Evolutionary conservation across 2,329 filamentous ascomycete species (phyloP).

Genomic region (Diaporthe sp.): DNA sequence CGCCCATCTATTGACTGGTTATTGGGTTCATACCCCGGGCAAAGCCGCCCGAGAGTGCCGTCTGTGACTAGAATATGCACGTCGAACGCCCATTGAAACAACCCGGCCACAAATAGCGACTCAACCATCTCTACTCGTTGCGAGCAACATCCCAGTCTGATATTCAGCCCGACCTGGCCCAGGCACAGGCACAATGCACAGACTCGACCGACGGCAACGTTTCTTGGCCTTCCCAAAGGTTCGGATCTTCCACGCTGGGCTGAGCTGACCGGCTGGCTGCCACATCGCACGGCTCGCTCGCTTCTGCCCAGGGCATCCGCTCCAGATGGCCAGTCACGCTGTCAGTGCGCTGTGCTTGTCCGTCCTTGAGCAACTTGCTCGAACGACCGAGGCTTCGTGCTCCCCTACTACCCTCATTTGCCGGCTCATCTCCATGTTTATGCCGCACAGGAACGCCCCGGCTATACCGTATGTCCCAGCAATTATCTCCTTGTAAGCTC

Average conservation of each 20-base stretch:
- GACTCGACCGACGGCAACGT: conserved; percentile 25
- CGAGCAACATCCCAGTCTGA: conserved; percentile 35
- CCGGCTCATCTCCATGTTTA: conserved; percentile 30
- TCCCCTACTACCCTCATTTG: conserved; percentile 16
- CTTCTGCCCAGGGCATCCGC: background rate
- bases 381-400: background rate
- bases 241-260: conserved; percentile 7
- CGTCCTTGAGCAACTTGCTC: background rate
- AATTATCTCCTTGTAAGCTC: conserved; percentile 20
- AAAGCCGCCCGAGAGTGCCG: background rate
- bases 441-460: conserved; percentile 17
- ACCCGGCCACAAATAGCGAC: conserved; percentile 13
- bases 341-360: conserved; percentile 9
- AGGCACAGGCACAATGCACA: conserved; percentile 27
- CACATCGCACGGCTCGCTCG: conserved; percentile 11
- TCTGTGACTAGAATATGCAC: conserved; percentile 3
- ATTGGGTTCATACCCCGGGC: background rate
- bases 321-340: background rate
- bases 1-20: background rate
- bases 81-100: conserved; percentile 25
- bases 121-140: conserved; percentile 8
- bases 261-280: background rate
- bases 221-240: conserved; percentile 19
- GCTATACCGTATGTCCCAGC: conserved; percentile 27
- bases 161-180: conserved; percentile 1